These are phyloP conservation scores for Canna indica DNA, from an alignment of 176 grass and related monocot species.

Conservation along the genomic window DNA sequence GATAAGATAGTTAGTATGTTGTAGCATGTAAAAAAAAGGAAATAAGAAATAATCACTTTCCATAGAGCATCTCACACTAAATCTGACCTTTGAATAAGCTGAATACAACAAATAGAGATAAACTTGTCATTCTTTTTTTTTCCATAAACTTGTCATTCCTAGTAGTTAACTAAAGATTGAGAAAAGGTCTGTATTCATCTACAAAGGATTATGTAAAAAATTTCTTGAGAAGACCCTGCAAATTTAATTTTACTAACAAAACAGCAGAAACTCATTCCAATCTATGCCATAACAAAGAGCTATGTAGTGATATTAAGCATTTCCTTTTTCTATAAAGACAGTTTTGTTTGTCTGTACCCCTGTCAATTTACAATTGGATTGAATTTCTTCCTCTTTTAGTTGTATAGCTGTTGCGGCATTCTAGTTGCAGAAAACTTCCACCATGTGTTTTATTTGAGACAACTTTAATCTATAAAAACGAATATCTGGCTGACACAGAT, in stretches of 20 bases:
- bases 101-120: background rate
- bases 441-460: background rate
- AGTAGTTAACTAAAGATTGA: background rate
- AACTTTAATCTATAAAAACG: background rate
- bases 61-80: background rate
- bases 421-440: background rate
- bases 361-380: background rate
- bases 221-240: background rate
- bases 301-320: background rate
- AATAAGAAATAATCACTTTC: background rate
- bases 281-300: background rate
- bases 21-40: conserved; percentile 1
- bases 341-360: background rate
- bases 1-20: conserved; percentile 29
- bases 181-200: background rate
- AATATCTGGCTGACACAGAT: background rate
- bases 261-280: background rate
- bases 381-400: background rate
- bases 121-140: background rate
- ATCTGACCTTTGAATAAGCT: background rate
- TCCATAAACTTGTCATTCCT: background rate
- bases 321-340: background rate
- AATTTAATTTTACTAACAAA: background rate
- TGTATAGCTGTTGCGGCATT: background rate
- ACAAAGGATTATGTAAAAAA: background rate